Evolutionary conservation across 805 yeast genomes (phyloP).

Genomic region (Wickerhamiella kazuoi): DNA sequence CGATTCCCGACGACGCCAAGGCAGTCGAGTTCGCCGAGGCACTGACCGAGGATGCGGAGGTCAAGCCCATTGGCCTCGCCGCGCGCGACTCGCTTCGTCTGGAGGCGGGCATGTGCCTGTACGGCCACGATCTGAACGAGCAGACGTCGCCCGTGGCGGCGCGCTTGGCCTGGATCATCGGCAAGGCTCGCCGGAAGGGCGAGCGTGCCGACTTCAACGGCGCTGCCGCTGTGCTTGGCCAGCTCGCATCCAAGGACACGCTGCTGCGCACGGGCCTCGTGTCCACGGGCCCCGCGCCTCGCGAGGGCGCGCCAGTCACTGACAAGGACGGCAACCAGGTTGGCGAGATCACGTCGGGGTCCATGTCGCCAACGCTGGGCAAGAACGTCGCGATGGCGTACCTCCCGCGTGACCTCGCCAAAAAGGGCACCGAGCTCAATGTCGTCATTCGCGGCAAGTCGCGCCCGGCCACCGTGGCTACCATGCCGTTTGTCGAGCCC

Average conservation of each 20-base stretch:
- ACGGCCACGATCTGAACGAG: conserved; percentile 81
- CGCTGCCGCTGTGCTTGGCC: conserved; percentile 44
- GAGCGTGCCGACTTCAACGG: conserved; percentile 53
- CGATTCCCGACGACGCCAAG: conserved; percentile 37
- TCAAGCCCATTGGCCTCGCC: conserved; percentile 88
- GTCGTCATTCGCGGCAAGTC: conserved; percentile 72
- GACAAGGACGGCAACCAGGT: conserved; percentile 37
- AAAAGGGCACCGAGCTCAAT: conserved; percentile 51
- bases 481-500: conserved; percentile 70
- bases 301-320: conserved; percentile 56
- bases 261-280: conserved; percentile 55
- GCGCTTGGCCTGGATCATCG: conserved; percentile 74
- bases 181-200: conserved; percentile 51
- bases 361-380: conserved; percentile 51
- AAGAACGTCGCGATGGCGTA: conserved; percentile 85
- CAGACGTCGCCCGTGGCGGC: conserved; percentile 74
- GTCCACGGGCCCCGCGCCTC: conserved; percentile 80
- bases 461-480: conserved; percentile 57
- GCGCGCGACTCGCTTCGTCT: conserved; percentile 90
- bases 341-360: conserved; percentile 45
- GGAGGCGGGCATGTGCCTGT: conserved; percentile 97
- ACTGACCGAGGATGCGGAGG: conserved; percentile 33
- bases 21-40: conserved; percentile 46
- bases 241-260: conserved; percentile 45
- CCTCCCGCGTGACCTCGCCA: conserved; percentile 49